Evolutionary conservation across 257 asterid genomes (phyloP).

Genomic region (Nicotiana tomentosiformis): DNA sequence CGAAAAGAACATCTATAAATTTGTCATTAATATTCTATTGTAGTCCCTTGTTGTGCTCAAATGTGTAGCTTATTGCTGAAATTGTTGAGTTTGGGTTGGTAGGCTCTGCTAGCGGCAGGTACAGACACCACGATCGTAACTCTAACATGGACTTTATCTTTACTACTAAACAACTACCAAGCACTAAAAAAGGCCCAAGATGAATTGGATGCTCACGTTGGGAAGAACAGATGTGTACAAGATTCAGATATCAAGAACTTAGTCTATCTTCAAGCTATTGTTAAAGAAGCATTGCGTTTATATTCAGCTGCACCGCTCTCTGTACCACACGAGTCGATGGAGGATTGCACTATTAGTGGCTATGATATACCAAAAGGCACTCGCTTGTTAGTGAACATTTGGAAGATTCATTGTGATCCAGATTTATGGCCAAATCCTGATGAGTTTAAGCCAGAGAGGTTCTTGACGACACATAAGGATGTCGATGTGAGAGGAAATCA

Average conservation of each 20-base stretch:
- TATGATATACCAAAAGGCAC: constrained; percentile 41
- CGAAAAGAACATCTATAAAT: too few species aligned
- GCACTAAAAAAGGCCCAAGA: constrained; percentile 26
- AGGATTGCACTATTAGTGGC: constrained; percentile 39
- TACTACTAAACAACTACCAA: constrained; percentile 26
- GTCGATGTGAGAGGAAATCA: constrained; percentile 29
- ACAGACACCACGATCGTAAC: constrained; percentile 24
- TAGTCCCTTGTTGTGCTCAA: neutral
- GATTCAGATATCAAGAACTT: constrained; percentile 35
- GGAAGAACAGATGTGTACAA: constrained; percentile 23
- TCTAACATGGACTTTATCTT: constrained; percentile 35
- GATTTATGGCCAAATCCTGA: constrained; percentile 45
- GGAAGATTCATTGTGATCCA: constrained; percentile 46
- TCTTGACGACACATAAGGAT: constrained; percentile 27
- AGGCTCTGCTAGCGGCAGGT: constrained; percentile 23
- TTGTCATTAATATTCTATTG: too few species aligned
- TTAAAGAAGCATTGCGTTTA: constrained; percentile 46
- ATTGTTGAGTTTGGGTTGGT: neutral
- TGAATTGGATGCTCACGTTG: constrained; percentile 39
- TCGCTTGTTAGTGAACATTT: constrained; percentile 27
- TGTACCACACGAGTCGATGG: constrained; percentile 11
- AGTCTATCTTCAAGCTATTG: constrained; percentile 39
- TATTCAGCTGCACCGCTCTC: constrained; percentile 28
- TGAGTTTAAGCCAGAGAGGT: constrained; percentile 45
- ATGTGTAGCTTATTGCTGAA: neutral